A percentile compares a stretch with the other conserved stretches of the same genome.
Conservation (phyloP, 2,329 filamentous ascomycete genomes). For the Dactylonectria estremocensis region DNA sequence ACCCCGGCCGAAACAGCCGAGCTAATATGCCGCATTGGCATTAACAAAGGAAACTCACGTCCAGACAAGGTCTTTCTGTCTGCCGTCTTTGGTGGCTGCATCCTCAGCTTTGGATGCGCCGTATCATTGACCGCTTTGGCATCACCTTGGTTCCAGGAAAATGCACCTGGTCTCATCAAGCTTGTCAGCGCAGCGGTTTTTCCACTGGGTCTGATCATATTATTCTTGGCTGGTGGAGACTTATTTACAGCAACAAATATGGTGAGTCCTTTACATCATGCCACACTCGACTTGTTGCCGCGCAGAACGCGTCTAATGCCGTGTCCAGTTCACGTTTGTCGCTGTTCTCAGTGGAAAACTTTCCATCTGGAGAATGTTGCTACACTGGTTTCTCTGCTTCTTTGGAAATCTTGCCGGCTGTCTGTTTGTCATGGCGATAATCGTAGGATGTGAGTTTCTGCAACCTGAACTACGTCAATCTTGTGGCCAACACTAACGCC, state of each 20-base stretch:
- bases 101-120: slow-evolving; percentile 43
- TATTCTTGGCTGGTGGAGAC: slow-evolving; percentile 41
- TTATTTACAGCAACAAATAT: slow-evolving; percentile 43
- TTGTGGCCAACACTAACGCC: neutral
- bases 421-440: slow-evolving; percentile 63
- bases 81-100: slow-evolving; percentile 39
- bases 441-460: slow-evolving; percentile 56
- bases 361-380: slow-evolving; percentile 41
- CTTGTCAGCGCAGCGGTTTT: slow-evolving; percentile 43
- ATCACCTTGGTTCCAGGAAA: slow-evolving; percentile 44
- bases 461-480: fast-evolving
- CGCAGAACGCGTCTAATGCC: neutral
- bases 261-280: slow-evolving; percentile 19
- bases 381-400: slow-evolving; percentile 62
- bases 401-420: slow-evolving; percentile 64
- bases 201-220: slow-evolving; percentile 40
- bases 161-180: slow-evolving; percentile 42
- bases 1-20: slow-evolving; percentile 43
- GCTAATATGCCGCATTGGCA: slow-evolving; percentile 40
- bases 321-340: slow-evolving; percentile 40
- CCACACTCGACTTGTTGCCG: neutral
- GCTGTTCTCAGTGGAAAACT: slow-evolving; percentile 42
- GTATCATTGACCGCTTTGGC: slow-evolving; percentile 41
- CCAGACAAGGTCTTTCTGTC: slow-evolving; percentile 44
- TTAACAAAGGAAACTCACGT: slow-evolving; percentile 38